phyloP scores from a whole-genome alignment of 2,329 filamentous ascomycete species.

The Trichoderma hamatum region DNA sequence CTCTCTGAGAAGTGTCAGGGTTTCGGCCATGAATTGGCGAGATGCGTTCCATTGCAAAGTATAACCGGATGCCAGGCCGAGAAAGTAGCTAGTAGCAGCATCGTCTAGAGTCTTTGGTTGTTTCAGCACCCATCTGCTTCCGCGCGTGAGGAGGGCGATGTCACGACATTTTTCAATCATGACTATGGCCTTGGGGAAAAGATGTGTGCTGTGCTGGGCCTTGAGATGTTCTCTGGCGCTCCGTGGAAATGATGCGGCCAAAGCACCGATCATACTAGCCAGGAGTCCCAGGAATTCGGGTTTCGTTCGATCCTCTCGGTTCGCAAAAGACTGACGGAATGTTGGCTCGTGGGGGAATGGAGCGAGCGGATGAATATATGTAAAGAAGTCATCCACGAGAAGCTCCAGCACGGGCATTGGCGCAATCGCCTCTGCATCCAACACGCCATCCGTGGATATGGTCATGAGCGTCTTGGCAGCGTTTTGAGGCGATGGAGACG shows the following conservation, averaged over 20 bases:
- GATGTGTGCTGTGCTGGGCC: constrained; percentile 61
- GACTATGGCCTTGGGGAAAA: constrained; percentile 69
- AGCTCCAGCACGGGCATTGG: constrained; percentile 68
- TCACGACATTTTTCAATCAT: constrained; percentile 72
- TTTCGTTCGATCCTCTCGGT: constrained; percentile 67
- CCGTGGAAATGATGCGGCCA: constrained; percentile 77
- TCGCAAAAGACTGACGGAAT: constrained; percentile 69
- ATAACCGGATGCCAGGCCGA: constrained; percentile 68
- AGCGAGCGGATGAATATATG: constrained; percentile 75
- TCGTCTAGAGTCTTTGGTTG: constrained; percentile 55
- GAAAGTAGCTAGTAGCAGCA: constrained; percentile 74
- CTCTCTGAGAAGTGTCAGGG: constrained; percentile 68
- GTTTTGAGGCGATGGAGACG: constrained; percentile 50
- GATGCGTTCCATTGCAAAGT: constrained; percentile 69
- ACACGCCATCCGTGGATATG: constrained; percentile 44
- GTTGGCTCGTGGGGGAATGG: constrained; percentile 80
- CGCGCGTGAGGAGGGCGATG: constrained; percentile 69
- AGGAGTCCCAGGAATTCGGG: constrained; percentile 70
- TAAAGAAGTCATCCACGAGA: constrained; percentile 81
- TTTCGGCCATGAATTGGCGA: constrained; percentile 73
- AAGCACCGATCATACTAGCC: constrained; percentile 71
- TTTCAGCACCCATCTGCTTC: constrained; percentile 54
- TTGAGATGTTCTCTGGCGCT: constrained; percentile 72
- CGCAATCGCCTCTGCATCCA: constrained; percentile 71
- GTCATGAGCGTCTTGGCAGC: constrained; percentile 55